phyloP scores from a whole-genome alignment of 2,329 filamentous ascomycete species.

The Epichloe hybrida region DNA sequence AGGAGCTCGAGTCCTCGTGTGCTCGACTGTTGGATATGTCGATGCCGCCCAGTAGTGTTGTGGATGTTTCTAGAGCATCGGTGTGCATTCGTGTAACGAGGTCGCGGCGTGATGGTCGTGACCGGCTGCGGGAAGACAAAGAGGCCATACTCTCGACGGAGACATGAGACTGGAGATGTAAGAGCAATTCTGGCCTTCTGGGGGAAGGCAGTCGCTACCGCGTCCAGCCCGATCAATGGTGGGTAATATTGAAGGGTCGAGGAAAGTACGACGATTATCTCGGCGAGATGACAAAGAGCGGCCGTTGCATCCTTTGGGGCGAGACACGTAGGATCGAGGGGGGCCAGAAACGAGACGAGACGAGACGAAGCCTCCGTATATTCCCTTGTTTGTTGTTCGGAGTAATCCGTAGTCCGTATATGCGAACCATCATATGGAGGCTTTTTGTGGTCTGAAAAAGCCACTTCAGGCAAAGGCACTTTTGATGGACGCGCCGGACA shows the following conservation, averaged over 20 bases:
- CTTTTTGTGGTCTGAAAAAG: too few relatives aligned
- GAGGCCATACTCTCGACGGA: constrained; percentile 17
- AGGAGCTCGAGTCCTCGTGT: constrained; percentile 29
- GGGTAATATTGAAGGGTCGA: not conserved
- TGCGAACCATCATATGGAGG: too few relatives aligned
- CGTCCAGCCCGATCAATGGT: not conserved
- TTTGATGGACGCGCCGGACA: not conserved
- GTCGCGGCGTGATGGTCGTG: constrained; percentile 16
- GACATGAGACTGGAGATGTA: not conserved
- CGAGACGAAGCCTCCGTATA: not conserved
- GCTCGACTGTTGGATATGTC: constrained; percentile 16
- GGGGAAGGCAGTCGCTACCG: not conserved
- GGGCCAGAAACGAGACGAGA: not conserved
- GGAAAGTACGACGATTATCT: constrained; percentile 5
- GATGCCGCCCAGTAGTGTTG: constrained; percentile 14
- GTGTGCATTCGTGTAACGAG: constrained; percentile 24
- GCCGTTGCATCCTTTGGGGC: constrained; percentile 3
- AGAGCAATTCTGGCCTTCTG: not conserved
- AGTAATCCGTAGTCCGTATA: too few relatives aligned
- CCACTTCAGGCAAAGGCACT: not conserved
- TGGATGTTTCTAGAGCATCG: constrained; percentile 20
- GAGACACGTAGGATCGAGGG: not conserved
- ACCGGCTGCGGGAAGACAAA: constrained; percentile 16
- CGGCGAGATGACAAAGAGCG: not conserved
- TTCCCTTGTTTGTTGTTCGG: not conserved